Evolutionary conservation across 176 grass and related monocot species (phyloP).

Genomic region (Zea luxurians): DNA sequence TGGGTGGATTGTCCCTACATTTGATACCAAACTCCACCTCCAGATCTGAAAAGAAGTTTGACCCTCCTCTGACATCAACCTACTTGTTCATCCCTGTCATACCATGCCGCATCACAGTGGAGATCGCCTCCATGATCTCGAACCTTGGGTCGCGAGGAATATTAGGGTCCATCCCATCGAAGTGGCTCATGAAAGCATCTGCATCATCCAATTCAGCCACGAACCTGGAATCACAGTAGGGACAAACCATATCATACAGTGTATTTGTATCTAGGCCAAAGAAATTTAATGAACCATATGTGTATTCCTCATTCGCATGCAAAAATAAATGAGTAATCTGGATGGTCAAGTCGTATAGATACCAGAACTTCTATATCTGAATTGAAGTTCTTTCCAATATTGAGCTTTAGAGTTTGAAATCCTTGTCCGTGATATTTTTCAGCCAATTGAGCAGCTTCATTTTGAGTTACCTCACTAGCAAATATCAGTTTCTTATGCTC

Average conservation of each 20-base stretch:
- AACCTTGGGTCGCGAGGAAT: constrained; percentile 61
- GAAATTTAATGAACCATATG: too few species aligned
- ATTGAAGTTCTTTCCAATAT: too few species aligned
- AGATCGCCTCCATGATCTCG: constrained; percentile 78
- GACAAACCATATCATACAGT: constrained; percentile 57
- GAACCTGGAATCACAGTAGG: constrained; percentile 78
- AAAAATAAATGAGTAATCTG: too few species aligned
- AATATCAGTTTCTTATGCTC: constrained; percentile 89
- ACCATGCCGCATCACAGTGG: constrained; percentile 64
- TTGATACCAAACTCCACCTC: constrained; percentile 55
- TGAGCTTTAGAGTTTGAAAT: too few species aligned
- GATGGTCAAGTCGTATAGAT: too few species aligned
- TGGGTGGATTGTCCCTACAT: too few species aligned
- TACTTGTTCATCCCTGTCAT: constrained; percentile 65
- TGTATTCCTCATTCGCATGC: too few species aligned
- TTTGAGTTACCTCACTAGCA: constrained; percentile 49
- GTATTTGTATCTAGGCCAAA: too few species aligned
- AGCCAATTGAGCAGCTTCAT: too few species aligned
- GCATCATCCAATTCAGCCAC: constrained; percentile 64
- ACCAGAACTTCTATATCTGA: too few species aligned
- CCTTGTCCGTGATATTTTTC: too few species aligned
- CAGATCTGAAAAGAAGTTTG: constrained; percentile 66
- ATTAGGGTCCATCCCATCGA: constrained; percentile 60
- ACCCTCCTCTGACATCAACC: constrained; percentile 51
- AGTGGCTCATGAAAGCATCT: constrained; percentile 63